A percentile compares a stretch with the other conserved stretches of the same genome.
phyloP scores from a whole-genome alignment of 805 yeast genomes.

The Tetrapisispora nanseiensis region DNA sequence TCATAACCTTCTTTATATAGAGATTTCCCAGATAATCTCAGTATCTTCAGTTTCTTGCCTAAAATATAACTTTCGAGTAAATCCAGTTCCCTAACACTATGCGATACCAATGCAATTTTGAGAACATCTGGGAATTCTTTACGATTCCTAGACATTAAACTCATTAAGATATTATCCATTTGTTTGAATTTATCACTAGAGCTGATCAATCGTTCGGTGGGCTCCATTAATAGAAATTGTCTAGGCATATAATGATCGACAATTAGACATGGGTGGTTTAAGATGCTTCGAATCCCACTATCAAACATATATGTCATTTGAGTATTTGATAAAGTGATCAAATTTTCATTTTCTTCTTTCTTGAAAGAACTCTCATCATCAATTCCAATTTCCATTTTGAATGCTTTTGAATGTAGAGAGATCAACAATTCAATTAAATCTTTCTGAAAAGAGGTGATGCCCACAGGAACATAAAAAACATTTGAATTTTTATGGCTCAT shows the following conservation, averaged over 20 bases:
- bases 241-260: conserved; percentile 74
- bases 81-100: conserved; percentile 60
- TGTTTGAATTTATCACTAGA: conserved; percentile 53
- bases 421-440: conserved; percentile 36
- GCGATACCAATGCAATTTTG: conserved; percentile 40
- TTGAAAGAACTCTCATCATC: background rate
- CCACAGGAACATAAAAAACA: conserved; percentile 32
- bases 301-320: conserved; percentile 24
- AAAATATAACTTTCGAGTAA: conserved; percentile 65
- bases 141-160: conserved; percentile 13
- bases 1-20: conserved; percentile 34
- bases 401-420: conserved; percentile 33
- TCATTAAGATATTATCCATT: conserved; percentile 37
- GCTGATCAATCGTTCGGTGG: conserved; percentile 42
- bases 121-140: conserved; percentile 8
- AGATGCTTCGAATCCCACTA: conserved; percentile 37
- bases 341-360: background rate
- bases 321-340: conserved; percentile 27
- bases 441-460: conserved; percentile 35
- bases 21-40: conserved; percentile 58
- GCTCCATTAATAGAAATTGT: conserved; percentile 54
- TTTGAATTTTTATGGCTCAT: conserved; percentile 1
- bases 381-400: conserved; percentile 10
- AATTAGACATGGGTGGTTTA: conserved; percentile 59
- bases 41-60: conserved; percentile 60